Base-by-base conservation (phyloP, 257 asterid species). In the Solanum tacnaense region DNA sequence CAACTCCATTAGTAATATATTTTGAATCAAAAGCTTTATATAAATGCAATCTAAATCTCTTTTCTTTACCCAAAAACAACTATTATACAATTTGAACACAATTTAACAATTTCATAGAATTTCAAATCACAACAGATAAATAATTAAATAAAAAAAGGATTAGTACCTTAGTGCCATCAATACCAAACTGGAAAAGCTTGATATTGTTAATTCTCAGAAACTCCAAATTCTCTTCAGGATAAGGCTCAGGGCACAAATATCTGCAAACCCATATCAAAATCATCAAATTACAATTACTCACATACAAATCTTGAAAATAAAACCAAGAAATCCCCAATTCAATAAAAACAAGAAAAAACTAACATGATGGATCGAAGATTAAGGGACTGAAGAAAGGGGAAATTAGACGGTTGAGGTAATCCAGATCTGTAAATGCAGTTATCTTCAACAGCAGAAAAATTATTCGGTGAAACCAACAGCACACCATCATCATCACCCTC, bases 231-330 rank as follows among this genome's bases (percentile, higher is more conserved):
- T 91, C 91, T 67, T 87, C 91, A 6, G 94, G 93, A 84, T 92
- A 92, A 18, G 92, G 91, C 89, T 90, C 94, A 18, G 93, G 89
- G 60, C 94, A 92, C 87, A 92, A 86, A 89, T 87, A 92, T 86
- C 94, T 92, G 90, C 70, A 49, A 78, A 74, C 29, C 20, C 34
- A 83, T 72, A 62, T n/a, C 7, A n/a, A 62, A 79, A 35, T 78
- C 65, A 27, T 41, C 13, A 15, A 87, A 7, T 72, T 72, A 5
- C 46, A 88, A 44, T 71, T 27, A 25, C 36, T 5, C 36, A 68
- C 31, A 73, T 39, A 9, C 35, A 52, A 84, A 46, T 78, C 84
- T 34, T 41, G 21, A 32, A 87, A 44, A 32, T 38, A 15, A n/a
- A 11, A 25, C 31, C 11, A 39, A 23, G 9, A 46, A 46, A 46